Evolutionary conservation across 768 basidiomycete genomes (phyloP), one percentile per base, ranked within the genome.

Genomic region (Tephrocybe sp.): DNA sequence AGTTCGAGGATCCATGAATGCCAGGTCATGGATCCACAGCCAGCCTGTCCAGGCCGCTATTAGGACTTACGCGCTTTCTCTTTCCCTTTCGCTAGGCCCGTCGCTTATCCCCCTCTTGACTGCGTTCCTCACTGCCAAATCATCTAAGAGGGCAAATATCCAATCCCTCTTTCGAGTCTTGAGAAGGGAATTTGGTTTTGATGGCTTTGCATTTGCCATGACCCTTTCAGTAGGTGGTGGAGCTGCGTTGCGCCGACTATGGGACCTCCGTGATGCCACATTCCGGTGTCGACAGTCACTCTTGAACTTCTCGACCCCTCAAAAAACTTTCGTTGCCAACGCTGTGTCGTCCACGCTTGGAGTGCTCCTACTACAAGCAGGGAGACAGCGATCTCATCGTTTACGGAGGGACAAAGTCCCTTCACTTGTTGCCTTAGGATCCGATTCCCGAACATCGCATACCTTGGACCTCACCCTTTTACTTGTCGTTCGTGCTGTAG

Each of bases 391-490:
- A 11, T 60, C 65, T 13, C 50, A 63, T 35, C 68, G 59, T 19
- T 56, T 64, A 54, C 57, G 55, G 43, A 58, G 32, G 31, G 31
- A 42, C 21, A 30, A 38, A 13, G 22, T 32, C 18, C 42, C 57
- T 19, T 30, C 46, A 12, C 38, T 19, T 41, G 26, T 44, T 16
- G 22, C 26, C n/a, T 31, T 38, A 22, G 22, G 47, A 37, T 45
- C 44, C 22, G 34, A 25, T 22, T 47, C 59, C 39, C 62, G 57
- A 41, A 55, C 63, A 11, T 85, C 85, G 1, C 74, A 80, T 5
- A 89, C 86, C 0, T 62, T 90, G 18, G 86, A 89, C 56, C 68
- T 91, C 30, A 89, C 80, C 13, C 66, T 91, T 1, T 67, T 91
- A 2, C 64, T 89, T 22, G 64, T 86, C 41, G 86, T 88, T 24